phyloP scores from a whole-genome alignment of 2,329 filamentous ascomycete genomes.

The Torrubiella hemipterigena region DNA sequence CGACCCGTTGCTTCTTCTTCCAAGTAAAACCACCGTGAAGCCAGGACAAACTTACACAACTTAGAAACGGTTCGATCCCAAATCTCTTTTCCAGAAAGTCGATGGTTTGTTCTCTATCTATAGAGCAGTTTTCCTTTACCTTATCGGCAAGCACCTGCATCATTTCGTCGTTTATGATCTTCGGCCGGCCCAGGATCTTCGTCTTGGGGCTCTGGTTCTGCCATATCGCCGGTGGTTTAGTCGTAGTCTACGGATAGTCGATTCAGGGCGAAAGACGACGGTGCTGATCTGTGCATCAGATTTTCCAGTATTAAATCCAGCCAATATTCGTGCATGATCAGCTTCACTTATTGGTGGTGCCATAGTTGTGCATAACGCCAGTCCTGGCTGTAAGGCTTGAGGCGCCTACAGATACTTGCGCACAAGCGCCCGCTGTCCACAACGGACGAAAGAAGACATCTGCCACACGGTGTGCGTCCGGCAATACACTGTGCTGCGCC shows the following conservation, averaged over 20 bases:
- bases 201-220: neutral
- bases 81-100: neutral
- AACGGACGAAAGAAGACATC: no score
- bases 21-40: slow-evolving; percentile 7
- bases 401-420: no score
- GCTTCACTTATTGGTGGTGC: slow-evolving; percentile 11
- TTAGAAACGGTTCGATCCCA: neutral
- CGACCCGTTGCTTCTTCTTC: slow-evolving; percentile 15
- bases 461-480: no score
- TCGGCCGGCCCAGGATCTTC: neutral
- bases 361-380: slow-evolving; percentile 6
- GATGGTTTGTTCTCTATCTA: neutral
- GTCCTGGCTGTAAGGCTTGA: no score
- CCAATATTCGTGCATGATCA: neutral
- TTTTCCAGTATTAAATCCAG: neutral
- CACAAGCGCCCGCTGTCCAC: no score
- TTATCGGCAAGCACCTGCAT: neutral
- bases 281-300: neutral
- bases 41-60: neutral
- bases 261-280: neutral
- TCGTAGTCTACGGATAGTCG: neutral
- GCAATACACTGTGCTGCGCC: no score
- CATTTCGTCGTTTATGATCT: neutral
- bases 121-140: neutral
- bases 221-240: neutral